Percentiles rank a stretch among this genome's conserved stretches.
Evolutionary conservation across 768 basidiomycete species (phyloP).

Genomic region (Amanita brunnescens): DNA sequence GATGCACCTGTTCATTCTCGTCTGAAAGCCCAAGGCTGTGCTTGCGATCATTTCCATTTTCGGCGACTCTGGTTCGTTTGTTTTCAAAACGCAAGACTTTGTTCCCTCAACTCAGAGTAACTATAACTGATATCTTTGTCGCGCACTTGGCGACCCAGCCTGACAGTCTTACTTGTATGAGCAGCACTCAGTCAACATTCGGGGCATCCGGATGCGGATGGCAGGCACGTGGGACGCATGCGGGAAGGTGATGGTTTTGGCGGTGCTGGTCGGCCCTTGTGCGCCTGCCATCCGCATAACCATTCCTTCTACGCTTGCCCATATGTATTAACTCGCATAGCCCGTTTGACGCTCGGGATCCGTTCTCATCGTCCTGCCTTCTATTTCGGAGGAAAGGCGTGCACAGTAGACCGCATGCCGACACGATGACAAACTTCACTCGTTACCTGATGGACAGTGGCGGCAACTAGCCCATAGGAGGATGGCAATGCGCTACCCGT

Average conservation of each 20-base stretch:
- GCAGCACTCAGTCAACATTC: too few species aligned
- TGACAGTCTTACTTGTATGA: background rate
- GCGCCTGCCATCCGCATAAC: background rate
- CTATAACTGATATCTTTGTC: background rate
- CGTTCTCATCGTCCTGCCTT: background rate
- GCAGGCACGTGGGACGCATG: background rate
- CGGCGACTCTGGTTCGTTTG: background rate
- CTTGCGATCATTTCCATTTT: background rate
- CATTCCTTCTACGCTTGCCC: background rate
- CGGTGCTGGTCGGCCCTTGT: background rate
- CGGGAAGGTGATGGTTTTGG: too few species aligned
- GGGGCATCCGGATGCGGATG: background rate
- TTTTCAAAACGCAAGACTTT: too few species aligned
- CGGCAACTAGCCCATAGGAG: too few species aligned
- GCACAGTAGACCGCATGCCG: background rate
- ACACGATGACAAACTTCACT: too few species aligned
- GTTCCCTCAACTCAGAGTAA: too few species aligned
- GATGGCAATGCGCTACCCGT: too few species aligned
- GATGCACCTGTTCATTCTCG: background rate
- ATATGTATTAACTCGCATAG: background rate
- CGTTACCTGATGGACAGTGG: too few species aligned
- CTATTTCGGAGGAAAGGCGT: background rate
- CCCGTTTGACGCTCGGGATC: background rate
- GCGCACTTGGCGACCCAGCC: background rate
- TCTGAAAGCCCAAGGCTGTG: background rate